Conservation (phyloP, 2,329 filamentous ascomycete genomes). For the Penicillium sp. region DNA sequence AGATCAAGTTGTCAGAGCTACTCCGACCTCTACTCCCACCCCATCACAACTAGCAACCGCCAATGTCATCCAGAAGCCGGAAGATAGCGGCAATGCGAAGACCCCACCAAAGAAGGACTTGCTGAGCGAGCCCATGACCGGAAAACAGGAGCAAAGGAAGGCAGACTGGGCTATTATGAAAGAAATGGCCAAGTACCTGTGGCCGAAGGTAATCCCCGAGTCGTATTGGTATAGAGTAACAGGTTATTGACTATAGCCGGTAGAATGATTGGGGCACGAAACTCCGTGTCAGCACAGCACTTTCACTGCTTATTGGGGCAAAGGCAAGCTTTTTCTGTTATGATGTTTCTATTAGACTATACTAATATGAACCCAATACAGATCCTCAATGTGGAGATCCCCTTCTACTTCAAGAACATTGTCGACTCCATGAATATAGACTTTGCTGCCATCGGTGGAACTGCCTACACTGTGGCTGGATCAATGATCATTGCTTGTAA, state of each 20-base stretch:
- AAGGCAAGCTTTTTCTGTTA: constrained; percentile 56
- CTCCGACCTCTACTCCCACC: constrained; percentile 5
- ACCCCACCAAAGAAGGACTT: constrained; percentile 54
- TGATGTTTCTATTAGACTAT: not conserved
- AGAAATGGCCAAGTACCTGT: constrained; percentile 94
- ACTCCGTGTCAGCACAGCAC: constrained; percentile 78
- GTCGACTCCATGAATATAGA: constrained; percentile 98
- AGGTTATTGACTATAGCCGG: constrained; percentile 1
- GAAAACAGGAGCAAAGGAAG: constrained; percentile 83
- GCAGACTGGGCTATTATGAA: constrained; percentile 98
- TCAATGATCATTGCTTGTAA: constrained; percentile 85
- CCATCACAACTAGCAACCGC: constrained; percentile 20
- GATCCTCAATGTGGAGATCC: constrained; percentile 92
- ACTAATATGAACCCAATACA: constrained; percentile 29
- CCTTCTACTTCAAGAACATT: constrained; percentile 98
- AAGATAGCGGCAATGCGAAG: constrained; percentile 24
- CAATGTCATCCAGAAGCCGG: constrained; percentile 20
- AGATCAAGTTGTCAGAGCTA: constrained; percentile 15
- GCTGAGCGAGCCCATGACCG: constrained; percentile 62
- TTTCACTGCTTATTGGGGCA: constrained; percentile 78
- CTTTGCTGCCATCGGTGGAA: constrained; percentile 79
- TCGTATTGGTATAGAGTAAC: constrained; percentile 18
- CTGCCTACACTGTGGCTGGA: constrained; percentile 82
- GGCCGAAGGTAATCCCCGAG: constrained; percentile 66
- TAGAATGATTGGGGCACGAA: constrained; percentile 75